A percentile compares a stretch with the other conserved stretches of the same genome.
Conservation (phyloP, 495 filamentous ascomycete species). For the Daldinia loculata region DNA sequence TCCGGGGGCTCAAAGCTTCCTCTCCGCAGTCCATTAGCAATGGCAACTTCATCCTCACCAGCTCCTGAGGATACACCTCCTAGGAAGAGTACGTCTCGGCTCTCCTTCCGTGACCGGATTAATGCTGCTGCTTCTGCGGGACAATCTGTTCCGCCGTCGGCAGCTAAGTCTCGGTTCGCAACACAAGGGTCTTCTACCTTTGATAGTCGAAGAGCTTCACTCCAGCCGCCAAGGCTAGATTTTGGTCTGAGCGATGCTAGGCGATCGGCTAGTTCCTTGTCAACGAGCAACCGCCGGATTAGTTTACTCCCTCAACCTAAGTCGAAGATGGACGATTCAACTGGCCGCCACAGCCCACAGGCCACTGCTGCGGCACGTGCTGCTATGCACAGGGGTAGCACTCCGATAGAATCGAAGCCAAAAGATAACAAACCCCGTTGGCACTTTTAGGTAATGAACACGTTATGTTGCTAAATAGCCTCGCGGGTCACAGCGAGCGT, state of each 20-base stretch:
- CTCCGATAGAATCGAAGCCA: slow-evolving; percentile 27
- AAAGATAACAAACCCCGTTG: slow-evolving; percentile 40
- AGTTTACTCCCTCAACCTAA: slow-evolving; percentile 63
- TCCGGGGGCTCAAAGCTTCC: slow-evolving; percentile 56
- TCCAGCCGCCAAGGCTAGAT: slow-evolving; percentile 52
- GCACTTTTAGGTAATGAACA: slow-evolving; percentile 27
- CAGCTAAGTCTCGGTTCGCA: slow-evolving; percentile 50
- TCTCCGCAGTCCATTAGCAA: slow-evolving; percentile 56
- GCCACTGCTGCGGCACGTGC: slow-evolving; percentile 50
- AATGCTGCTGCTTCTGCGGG: slow-evolving; percentile 49
- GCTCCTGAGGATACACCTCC: slow-evolving; percentile 51
- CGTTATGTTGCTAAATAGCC: slow-evolving; percentile 1
- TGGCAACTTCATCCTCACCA: slow-evolving; percentile 53
- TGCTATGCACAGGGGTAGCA: slow-evolving; percentile 49
- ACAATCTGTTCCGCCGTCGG: slow-evolving; percentile 44
- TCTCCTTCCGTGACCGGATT: slow-evolving; percentile 61
- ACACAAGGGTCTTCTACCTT: slow-evolving; percentile 41
- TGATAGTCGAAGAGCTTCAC: slow-evolving; percentile 56
- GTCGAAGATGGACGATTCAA: slow-evolving; percentile 29
- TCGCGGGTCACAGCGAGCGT: slow-evolving; percentile 5
- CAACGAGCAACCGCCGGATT: slow-evolving; percentile 51
- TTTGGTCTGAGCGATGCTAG: slow-evolving; percentile 35
- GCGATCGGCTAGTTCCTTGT: slow-evolving; percentile 60
- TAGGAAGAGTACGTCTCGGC: slow-evolving; percentile 47
- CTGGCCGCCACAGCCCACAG: slow-evolving; percentile 53